These are phyloP conservation scores for Starmerella riodocensis DNA, from an alignment of 805 yeast species.

Conservation along the genomic window DNA sequence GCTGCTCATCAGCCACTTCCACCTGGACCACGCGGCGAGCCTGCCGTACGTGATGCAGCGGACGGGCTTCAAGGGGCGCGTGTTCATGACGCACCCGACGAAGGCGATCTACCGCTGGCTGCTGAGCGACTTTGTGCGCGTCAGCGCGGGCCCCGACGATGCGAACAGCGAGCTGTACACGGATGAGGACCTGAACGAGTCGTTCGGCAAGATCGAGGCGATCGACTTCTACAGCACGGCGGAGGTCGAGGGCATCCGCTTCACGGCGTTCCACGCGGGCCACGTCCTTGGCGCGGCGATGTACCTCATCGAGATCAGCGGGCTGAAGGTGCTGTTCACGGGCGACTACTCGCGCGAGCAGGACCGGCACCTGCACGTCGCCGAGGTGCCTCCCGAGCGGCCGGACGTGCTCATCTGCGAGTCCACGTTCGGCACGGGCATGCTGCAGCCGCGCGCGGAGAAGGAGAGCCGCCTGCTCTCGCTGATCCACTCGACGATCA, in stretches of 20 bases:
- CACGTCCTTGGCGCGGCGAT: slow-evolving; percentile 98
- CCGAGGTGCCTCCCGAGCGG: slow-evolving; percentile 69
- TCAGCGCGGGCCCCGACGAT: slow-evolving; percentile 39
- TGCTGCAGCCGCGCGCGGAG: slow-evolving; percentile 80
- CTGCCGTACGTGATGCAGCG: slow-evolving; percentile 96
- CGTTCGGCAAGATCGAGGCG: slow-evolving; percentile 84
- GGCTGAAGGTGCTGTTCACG: slow-evolving; percentile 74
- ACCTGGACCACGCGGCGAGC: slow-evolving; percentile 95
- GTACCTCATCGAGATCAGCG: slow-evolving; percentile 92
- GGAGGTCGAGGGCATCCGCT: slow-evolving; percentile 85
- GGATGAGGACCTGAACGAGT: slow-evolving; percentile 76
- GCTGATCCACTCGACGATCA: slow-evolving; percentile 67
- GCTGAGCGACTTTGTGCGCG: slow-evolving; percentile 83
- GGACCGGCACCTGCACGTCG: slow-evolving; percentile 87
- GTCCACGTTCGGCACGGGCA: slow-evolving; percentile 95
- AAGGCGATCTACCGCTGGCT: slow-evolving; percentile 97
- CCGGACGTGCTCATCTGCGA: slow-evolving; percentile 90
- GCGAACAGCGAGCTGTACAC: slow-evolving; percentile 46
- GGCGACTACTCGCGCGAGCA: slow-evolving; percentile 96
- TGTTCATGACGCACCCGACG: slow-evolving; percentile 98
- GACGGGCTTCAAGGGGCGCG: slow-evolving; percentile 86
- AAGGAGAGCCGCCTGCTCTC: slow-evolving; percentile 73
- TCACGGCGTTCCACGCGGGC: slow-evolving; percentile 99
- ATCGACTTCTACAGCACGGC: slow-evolving; percentile 91
- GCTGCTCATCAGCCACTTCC: slow-evolving; percentile 83